phyloP scores from a whole-genome alignment of 2,329 filamentous ascomycete species.

The Diplodia mutila region DNA sequence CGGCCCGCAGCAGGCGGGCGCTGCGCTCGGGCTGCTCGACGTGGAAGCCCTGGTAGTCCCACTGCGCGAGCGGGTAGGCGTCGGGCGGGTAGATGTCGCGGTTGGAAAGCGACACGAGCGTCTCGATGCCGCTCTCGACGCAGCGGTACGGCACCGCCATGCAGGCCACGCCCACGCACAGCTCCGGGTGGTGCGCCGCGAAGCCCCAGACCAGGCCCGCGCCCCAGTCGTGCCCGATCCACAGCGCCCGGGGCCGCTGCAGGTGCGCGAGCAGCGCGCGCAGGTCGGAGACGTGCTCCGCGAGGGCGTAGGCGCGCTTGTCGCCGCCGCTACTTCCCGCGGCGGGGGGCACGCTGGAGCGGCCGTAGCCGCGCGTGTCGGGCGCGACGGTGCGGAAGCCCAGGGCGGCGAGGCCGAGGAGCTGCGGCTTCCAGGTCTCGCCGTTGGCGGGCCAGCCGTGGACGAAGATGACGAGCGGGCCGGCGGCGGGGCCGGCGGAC shows the following conservation, averaged over 20 bases:
- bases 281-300: conserved; percentile 36
- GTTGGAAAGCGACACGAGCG: conserved; percentile 43
- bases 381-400: conserved; percentile 34
- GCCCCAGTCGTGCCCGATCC: conserved; percentile 55
- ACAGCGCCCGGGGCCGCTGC: conserved; percentile 48
- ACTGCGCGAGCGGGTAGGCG: conserved; percentile 46
- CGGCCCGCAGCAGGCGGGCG: conserved; percentile 32
- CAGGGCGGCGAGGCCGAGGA: conserved; percentile 34
- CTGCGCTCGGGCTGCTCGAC: conserved; percentile 31
- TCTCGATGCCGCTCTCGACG: conserved; percentile 50
- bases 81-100: conserved; percentile 52
- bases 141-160: conserved; percentile 47
- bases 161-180: conserved; percentile 35
- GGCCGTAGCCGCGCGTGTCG: conserved; percentile 45
- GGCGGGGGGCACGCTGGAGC: conserved; percentile 33
- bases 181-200: conserved; percentile 39
- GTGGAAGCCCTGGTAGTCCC: conserved; percentile 42
- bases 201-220: conserved; percentile 38
- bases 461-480: conserved; percentile 35
- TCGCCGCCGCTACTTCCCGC: conserved; percentile 27
- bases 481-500: conserved; percentile 32
- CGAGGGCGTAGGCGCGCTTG: conserved; percentile 37
- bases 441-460: conserved; percentile 44
- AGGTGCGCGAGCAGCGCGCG: conserved; percentile 46
- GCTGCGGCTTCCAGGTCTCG: conserved; percentile 42